These are phyloP conservation scores for Dysphania ambrosioides DNA, from an alignment of 148 eudicot genomes.

Conservation along the genomic window DNA sequence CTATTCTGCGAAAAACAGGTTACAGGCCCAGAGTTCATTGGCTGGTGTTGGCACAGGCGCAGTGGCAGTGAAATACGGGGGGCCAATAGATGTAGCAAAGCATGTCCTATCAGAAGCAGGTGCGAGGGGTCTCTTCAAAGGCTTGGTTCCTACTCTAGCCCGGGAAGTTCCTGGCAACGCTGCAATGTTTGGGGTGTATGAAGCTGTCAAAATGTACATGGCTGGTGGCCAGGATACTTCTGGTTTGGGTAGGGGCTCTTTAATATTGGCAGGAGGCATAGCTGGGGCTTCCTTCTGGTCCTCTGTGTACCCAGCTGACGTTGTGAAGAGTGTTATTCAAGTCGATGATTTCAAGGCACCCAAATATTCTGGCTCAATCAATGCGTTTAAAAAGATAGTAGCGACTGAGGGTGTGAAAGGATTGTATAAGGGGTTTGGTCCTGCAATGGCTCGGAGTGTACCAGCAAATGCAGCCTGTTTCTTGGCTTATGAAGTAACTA, in stretches of 20 bases:
- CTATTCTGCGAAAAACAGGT: slow-evolving; percentile 35
- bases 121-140: slow-evolving; percentile 75
- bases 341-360: slow-evolving; percentile 80
- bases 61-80: slow-evolving; percentile 67
- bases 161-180: slow-evolving; percentile 98
- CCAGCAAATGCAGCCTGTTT: slow-evolving; percentile 99
- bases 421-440: slow-evolving; percentile 91
- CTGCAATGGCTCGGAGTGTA: slow-evolving; percentile 88
- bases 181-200: slow-evolving; percentile 86
- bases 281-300: slow-evolving; percentile 88
- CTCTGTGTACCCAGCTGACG: slow-evolving; percentile 80
- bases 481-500: slow-evolving; percentile 88
- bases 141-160: slow-evolving; percentile 78
- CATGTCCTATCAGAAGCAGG: slow-evolving; percentile 85
- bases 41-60: slow-evolving; percentile 48
- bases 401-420: slow-evolving; percentile 77
- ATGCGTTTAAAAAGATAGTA: slow-evolving; percentile 74
- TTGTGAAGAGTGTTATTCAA: slow-evolving; percentile 84
- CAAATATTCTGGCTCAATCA: slow-evolving; percentile 61
- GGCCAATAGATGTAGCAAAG: slow-evolving; percentile 82
- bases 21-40: slow-evolving; percentile 90
- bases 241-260: slow-evolving; percentile 61
- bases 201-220: slow-evolving; percentile 59
- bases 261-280: slow-evolving; percentile 75
- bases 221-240: slow-evolving; percentile 90